A percentile compares a stretch with the other conserved stretches of the same genome.
These are phyloP conservation scores for Cordia subcordata DNA, from an alignment of 257 asterid species.

Conservation along the genomic window DNA sequence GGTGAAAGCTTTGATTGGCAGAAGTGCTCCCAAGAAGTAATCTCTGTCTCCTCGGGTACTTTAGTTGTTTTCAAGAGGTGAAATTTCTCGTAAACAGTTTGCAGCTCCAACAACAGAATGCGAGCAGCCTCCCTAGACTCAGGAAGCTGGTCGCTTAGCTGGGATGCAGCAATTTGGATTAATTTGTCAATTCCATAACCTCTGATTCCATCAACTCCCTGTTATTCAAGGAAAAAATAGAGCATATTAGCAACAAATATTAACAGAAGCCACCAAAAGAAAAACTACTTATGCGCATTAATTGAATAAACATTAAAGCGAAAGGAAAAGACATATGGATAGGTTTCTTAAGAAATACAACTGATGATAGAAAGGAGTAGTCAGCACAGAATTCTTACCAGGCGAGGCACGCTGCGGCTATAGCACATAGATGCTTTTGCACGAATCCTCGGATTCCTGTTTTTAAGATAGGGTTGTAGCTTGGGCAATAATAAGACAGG, in stretches of 20 bases:
- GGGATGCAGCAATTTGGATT: slow-evolving; percentile 77
- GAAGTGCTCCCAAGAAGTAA: slow-evolving; percentile 70
- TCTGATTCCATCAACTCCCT: slow-evolving; percentile 79
- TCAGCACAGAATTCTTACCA: slow-evolving; percentile 43
- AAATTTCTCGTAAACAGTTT: slow-evolving; percentile 49
- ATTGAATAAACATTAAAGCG: too few relatives aligned
- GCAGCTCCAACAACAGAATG: slow-evolving; percentile 63
- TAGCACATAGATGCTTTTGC: slow-evolving; percentile 85
- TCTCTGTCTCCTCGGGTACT: slow-evolving; percentile 33
- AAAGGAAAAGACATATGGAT: not conserved
- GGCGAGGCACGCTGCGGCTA: slow-evolving; percentile 55
- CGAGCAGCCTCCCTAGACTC: slow-evolving; percentile 97
- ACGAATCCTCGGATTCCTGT: slow-evolving; percentile 89
- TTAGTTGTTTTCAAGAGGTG: slow-evolving; percentile 22
- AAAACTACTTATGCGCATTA: not conserved
- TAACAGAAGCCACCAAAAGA: not conserved
- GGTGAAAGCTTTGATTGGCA: slow-evolving; percentile 89
- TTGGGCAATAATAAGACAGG: slow-evolving; percentile 75
- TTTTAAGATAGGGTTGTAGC: slow-evolving; percentile 64
- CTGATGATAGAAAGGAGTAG: slow-evolving; percentile 1
- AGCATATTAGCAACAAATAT: too few relatives aligned
- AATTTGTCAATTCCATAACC: slow-evolving; percentile 74
- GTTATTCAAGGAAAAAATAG: slow-evolving; percentile 7
- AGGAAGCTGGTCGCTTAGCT: slow-evolving; percentile 84
- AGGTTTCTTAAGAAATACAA: not conserved